Base-by-base conservation (phyloP, 2,329 filamentous ascomycete species). In the Graphilbum sp. region DNA sequence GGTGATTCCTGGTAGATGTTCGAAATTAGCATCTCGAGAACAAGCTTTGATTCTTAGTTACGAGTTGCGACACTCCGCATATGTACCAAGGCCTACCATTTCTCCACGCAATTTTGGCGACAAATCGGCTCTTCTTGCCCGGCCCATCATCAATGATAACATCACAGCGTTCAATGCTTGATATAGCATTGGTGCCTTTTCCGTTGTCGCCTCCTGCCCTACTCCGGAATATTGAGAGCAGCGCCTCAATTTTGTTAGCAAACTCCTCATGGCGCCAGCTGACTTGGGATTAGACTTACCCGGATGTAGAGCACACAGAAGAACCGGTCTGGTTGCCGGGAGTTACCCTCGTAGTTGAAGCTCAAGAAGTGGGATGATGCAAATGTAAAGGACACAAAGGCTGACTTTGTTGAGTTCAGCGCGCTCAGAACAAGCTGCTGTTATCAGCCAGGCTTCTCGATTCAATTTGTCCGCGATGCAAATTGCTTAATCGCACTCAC, bases 381-480 rank as follows among this genome's bases (percentile, higher is more conserved):
- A 38, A 87, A 73, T 8, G 69, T 69, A 49, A 85, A 77, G 41
- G 77, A 79, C 20, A 78, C 75, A 54, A 87, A 87, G 16, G 79
- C 80, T 4, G 82, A 84, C 51, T 83, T 84, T 40, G 81, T 83
- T n/a, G 72, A 70, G 53, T 88, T 88, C 45, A 88, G 62, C 13
- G 81, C 75, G 13, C 79, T 84, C 39, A 88, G 63, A 5, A 77
- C 66, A 45, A 88, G 68, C 81, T 83, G 34, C 35, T n/a, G n/a
- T n/a, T n/a, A n/a, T n/a, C n/a, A n/a, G n/a, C n/a, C n/a, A n/a
- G n/a, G n/a, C n/a, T n/a, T n/a, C n/a, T 35, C 39, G 34, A 38
- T 24, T n/a, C 10, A 21, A 31, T 32, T 29, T 29, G 5, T 9
- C 11, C 27, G 32, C 47, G 45, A 27, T 49, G 11, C n/a, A 17